Evolutionary conservation across 2,329 filamentous ascomycete genomes (phyloP).

Genomic region (Fusarium longipes): DNA sequence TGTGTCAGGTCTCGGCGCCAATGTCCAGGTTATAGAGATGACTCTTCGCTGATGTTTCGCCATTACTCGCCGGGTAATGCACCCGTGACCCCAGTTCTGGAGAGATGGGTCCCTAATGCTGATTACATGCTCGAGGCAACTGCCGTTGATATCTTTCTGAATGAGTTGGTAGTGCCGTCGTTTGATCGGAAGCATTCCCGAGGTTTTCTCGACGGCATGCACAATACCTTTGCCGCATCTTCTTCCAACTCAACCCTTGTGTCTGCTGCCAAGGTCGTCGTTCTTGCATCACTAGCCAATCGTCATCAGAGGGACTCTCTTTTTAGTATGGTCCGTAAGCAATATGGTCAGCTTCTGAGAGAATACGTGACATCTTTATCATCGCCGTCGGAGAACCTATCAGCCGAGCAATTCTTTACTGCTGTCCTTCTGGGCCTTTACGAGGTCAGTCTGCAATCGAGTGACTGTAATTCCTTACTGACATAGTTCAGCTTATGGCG

Average conservation of each 20-base stretch:
- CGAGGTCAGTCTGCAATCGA: background rate
- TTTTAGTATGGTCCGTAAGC: background rate
- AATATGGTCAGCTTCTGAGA: slow-evolving; percentile 7
- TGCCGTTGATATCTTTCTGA: slow-evolving; percentile 4
- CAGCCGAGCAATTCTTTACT: slow-evolving; percentile 12
- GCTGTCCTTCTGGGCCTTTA: slow-evolving; percentile 1
- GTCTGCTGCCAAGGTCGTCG: slow-evolving; percentile 9
- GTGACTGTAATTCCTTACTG: fast-evolving
- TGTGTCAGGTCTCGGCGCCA: slow-evolving; percentile 1
- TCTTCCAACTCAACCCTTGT: background rate
- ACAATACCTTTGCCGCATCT: background rate
- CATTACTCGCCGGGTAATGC: background rate
- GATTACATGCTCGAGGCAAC: background rate
- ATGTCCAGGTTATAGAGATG: slow-evolving; percentile 16
- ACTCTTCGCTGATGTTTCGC: slow-evolving; percentile 4
- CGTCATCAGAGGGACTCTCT: background rate
- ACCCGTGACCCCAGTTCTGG: background rate
- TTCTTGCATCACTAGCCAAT: slow-evolving; percentile 11
- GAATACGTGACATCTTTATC: background rate
- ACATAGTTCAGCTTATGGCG: background rate
- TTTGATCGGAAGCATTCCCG: slow-evolving; percentile 1
- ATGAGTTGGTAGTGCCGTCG: background rate
- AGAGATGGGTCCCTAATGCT: background rate
- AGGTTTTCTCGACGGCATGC: slow-evolving; percentile 18
- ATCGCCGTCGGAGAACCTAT: background rate